Percentiles rank a stretch among this genome's conserved stretches.
phyloP scores from a whole-genome alignment of 495 filamentous ascomycete genomes.

The Penicillium coprophilum region DNA sequence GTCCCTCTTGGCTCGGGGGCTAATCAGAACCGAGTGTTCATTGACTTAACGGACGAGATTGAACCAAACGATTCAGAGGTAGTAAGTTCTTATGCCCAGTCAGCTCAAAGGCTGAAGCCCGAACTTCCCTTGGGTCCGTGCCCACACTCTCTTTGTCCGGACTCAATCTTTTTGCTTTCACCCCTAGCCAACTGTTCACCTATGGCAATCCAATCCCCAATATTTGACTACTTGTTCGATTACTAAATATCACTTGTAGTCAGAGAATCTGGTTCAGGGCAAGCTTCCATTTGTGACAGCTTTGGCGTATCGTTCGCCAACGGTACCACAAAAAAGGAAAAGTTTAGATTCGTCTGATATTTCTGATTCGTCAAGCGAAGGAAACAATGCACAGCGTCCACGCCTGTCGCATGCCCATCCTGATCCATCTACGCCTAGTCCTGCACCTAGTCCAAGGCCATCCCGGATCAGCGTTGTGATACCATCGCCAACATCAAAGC shows the following conservation, averaged over 20 bases:
- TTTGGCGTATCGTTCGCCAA: conserved; percentile 6
- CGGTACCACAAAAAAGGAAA: conserved; percentile 1
- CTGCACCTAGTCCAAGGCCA: conserved; percentile 7
- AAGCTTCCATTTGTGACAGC: conserved; percentile 8
- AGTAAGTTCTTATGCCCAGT: background rate
- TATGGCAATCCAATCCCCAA: background rate
- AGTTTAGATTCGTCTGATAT: background rate
- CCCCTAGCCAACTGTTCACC: background rate
- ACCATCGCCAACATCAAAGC: conserved; percentile 25
- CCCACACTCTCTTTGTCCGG: background rate
- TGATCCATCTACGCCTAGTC: conserved; percentile 5
- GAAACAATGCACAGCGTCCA: background rate
- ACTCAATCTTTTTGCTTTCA: background rate
- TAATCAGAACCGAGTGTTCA: background rate
- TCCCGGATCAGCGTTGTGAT: conserved; percentile 25
- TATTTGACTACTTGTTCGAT: background rate
- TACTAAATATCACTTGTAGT: conserved; percentile 2
- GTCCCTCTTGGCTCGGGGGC: background rate
- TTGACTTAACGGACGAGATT: conserved; percentile 2
- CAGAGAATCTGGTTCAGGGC: background rate
- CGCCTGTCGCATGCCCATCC: conserved; percentile 1
- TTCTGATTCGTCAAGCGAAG: background rate
- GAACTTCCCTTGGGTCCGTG: background rate
- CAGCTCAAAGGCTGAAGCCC: background rate
- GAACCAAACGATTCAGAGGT: background rate